Evolutionary conservation across 805 yeast species (phyloP), one percentile per base, ranked within the genome.

Genomic region (Yamadazyma akitaensis): DNA sequence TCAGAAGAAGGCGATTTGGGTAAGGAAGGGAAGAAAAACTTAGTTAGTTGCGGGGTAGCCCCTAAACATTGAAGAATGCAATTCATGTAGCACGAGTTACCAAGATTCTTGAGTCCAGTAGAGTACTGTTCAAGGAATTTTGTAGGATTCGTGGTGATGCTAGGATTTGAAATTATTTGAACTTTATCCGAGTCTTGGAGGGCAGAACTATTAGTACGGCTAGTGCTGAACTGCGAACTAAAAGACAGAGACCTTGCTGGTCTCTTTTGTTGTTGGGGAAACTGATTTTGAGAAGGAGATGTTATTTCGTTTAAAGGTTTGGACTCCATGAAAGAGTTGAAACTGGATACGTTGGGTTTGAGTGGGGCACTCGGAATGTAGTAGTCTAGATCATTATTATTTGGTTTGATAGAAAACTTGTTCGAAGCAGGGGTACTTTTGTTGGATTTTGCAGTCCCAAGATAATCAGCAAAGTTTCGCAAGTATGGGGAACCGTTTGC

Each of bases 21-120:
- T 1, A 59, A 50, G 9, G 54, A 47, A 0, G 68, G 65, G 37
- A 84, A 67, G 57, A 91, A 86, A 46, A 85, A 79, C 39, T 69
- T 72, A 2, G 84, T 74, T 24, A 91, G 65, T 48, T 80, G 82
- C 1, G 81, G 80, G 0, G 92, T 82, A 0, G 92, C 91, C 3
- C 84, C 74, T 31, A 92, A 62, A 62, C 97, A 88, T 65, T 91
- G 98, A n/a, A 91, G 64, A 2, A 86, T 75, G 54, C 96, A 85
- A 65, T 91, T 91, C 90, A 91, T 85, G 64, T 91, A 91, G 63
- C 97, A 91, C 0, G 96, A 86, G 58, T 92, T 92, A 2, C 97
- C 96, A 51, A 91, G 69, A 61, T 91, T 91, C 12, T 75, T 71
- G 5, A 91, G 70, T 0, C 98, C 97, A 0, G 90, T 81, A 16